Base-by-base conservation (phyloP, 2,329 filamentous ascomycete genomes). In the Microdochium nivale region DNA sequence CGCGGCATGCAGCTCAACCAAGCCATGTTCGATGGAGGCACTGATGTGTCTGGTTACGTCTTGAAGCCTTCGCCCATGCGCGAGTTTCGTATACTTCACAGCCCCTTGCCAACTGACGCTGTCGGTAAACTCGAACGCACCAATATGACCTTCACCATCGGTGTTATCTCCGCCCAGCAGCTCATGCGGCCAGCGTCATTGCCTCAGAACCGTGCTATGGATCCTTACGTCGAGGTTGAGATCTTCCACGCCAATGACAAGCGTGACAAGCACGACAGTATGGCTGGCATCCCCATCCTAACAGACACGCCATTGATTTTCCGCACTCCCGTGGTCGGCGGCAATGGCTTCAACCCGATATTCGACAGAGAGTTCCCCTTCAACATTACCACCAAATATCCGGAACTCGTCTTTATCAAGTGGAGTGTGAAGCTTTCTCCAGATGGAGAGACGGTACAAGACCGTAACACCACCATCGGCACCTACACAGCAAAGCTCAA, bases 211-310 rank as follows among this genome's bases (percentile, higher is more conserved):
- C 73, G 87, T 55, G 85, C 81, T 53, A 84, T 97, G 69, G 91
- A 96, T 64, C 91, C 94, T 0, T 97, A 95, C 62, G 82, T 97
- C 52, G 91, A 97, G 69, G 87, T 97, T 27, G 92, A 99, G 68
- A 86, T 97, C 64, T 94, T 95, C 66, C 87, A 91, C 61, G 88
- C 92, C 40, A 94, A 96, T 67, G 92, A 96, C 71, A 92, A 94
- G 71, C 82, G 86, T 61, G 90, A 96, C 70, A 91, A 92, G 67
- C 87, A 84, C 49, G 88, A 89, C 49, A 86, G 84, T 51, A 77
- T 84, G 51, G 82, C 83, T 21, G 80, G 78, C 49, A 61, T 71
- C 30, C 64, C 66, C 2, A 66, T 68, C 48, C 69, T 70, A 49
- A 67, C 65, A 25, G 74, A 77, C 54, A 72, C 84, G 52, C 88